Evolutionary conservation across 2,329 filamentous ascomycete species (phyloP).

Genomic region (Phaeosphaeria sp.): DNA sequence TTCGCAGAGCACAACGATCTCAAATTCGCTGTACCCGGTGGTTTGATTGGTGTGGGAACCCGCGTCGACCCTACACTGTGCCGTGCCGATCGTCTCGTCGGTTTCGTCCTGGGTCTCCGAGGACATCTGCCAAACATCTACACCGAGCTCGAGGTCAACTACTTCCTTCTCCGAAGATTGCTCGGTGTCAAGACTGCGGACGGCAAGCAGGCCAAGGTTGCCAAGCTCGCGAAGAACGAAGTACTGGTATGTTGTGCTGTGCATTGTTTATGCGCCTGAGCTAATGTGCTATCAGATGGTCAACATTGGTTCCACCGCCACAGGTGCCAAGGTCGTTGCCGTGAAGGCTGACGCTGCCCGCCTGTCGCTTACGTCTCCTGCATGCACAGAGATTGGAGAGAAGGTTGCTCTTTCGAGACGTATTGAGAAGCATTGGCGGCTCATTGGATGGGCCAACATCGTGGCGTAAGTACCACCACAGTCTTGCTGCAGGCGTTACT

Average conservation of each 20-base stretch:
- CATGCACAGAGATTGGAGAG: slow-evolving; percentile 96
- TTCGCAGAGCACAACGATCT: slow-evolving; percentile 98
- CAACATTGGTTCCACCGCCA: slow-evolving; percentile 97
- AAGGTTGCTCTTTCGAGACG: slow-evolving; percentile 95
- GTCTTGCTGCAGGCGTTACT: slow-evolving; percentile 12
- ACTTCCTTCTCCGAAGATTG: slow-evolving; percentile 93
- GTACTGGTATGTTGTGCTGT: slow-evolving; percentile 64
- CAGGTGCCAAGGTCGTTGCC: slow-evolving; percentile 94
- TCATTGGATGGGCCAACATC: slow-evolving; percentile 53
- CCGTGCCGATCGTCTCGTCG: slow-evolving; percentile 97
- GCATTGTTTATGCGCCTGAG: background rate
- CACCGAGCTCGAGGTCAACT: slow-evolving; percentile 96
- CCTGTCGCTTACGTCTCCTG: slow-evolving; percentile 88
- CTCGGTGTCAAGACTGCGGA: slow-evolving; percentile 97
- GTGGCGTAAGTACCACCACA: slow-evolving; percentile 46
- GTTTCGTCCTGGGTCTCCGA: slow-evolving; percentile 95
- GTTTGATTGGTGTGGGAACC: slow-evolving; percentile 95
- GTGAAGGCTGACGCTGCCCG: slow-evolving; percentile 98
- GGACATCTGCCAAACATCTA: slow-evolving; percentile 96
- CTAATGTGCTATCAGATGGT: slow-evolving; percentile 70
- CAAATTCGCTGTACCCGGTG: slow-evolving; percentile 97
- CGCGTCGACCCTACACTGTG: slow-evolving; percentile 97
- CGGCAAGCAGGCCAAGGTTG: slow-evolving; percentile 99
- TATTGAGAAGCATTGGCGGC: slow-evolving; percentile 97
- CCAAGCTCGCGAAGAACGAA: slow-evolving; percentile 97